Conservation (phyloP, 1,284 basidiomycete species). For the Uromyces viciae-fabae region DNA sequence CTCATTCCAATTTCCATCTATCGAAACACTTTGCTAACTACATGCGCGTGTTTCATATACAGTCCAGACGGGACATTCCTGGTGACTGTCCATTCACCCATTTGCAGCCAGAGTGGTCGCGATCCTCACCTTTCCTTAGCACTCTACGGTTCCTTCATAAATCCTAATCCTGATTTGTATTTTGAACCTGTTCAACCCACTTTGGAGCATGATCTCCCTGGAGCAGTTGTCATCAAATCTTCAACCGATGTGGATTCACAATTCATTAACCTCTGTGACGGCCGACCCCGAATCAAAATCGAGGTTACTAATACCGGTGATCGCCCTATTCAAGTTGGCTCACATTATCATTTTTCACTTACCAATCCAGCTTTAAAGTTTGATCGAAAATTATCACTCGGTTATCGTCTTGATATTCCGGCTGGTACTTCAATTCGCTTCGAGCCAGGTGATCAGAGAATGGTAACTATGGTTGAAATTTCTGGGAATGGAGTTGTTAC, state of each 20-base stretch:
- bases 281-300: constrained; percentile 67
- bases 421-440: constrained; percentile 94
- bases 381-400: constrained; percentile 74
- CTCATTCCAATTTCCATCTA: neutral
- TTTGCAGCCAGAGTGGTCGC: constrained; percentile 76
- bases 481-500: constrained; percentile 69
- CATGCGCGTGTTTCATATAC: constrained; percentile 51
- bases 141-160: constrained; percentile 87
- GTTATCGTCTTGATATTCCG: constrained; percentile 82
- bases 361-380: constrained; percentile 78
- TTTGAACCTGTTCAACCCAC: constrained; percentile 45
- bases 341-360: constrained; percentile 86
- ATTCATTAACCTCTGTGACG: constrained; percentile 70
- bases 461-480: constrained; percentile 75
- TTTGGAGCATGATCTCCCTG: constrained; percentile 61
- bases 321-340: constrained; percentile 88
- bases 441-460: constrained; percentile 85
- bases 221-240: constrained; percentile 58
- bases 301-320: constrained; percentile 89
- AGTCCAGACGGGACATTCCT: constrained; percentile 67
- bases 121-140: constrained; percentile 76
- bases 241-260: constrained; percentile 46
- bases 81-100: constrained; percentile 72
- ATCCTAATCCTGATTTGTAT: constrained; percentile 65
- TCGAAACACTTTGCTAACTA: constrained; percentile 19